A percentile compares a stretch with the other conserved stretches of the same genome.
These are phyloP conservation scores for Salvia hispanica DNA, from an alignment of 257 asterid species.

Conservation along the genomic window DNA sequence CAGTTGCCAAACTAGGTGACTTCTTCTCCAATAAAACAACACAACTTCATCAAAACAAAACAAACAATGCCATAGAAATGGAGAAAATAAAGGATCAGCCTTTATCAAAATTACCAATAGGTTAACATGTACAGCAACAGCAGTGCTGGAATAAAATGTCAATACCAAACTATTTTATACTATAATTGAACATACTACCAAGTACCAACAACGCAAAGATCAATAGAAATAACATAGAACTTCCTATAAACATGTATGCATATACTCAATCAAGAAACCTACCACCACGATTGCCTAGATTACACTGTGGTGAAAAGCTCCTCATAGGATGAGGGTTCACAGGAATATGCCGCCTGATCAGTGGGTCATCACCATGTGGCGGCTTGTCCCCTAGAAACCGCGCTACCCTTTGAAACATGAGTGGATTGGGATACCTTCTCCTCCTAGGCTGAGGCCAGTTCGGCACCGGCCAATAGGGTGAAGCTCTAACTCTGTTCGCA, in stretches of 20 bases:
- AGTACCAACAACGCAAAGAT: neutral
- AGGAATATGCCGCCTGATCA: conserved; percentile 14
- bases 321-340: conserved; percentile 12
- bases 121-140: neutral
- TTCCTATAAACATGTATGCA: conserved; percentile 1
- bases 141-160: neutral
- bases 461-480: conserved; percentile 15
- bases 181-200: neutral
- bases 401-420: conserved; percentile 43
- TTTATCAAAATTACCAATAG: neutral
- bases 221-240: neutral
- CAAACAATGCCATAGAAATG: neutral
- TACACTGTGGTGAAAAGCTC: conserved; percentile 45
- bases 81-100: neutral
- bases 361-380: conserved; percentile 28
- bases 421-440: conserved; percentile 38
- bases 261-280: conserved; percentile 22
- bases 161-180: neutral
- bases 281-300: conserved; percentile 39
- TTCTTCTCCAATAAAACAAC: no score
- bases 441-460: conserved; percentile 34
- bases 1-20: no score
- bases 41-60: neutral
- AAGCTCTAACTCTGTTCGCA: conserved; percentile 23
- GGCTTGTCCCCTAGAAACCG: conserved; percentile 49